Evolutionary conservation across 192 early-diverging fungal genomes (phyloP), one percentile per base, ranked within the genome.

Genomic region (Chytriomyces sp.): DNA sequence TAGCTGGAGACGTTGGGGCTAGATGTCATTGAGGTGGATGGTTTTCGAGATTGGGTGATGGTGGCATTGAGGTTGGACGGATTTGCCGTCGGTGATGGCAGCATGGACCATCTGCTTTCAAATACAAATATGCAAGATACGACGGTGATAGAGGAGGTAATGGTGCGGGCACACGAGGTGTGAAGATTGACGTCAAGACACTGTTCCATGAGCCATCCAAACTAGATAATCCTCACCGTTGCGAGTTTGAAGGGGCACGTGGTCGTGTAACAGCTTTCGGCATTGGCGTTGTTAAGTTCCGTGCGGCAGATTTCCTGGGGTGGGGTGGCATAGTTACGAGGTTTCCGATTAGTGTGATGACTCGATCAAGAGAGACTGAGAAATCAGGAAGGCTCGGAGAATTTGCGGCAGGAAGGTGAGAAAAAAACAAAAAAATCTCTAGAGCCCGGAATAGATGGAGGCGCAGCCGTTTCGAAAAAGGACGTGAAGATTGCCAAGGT

Each of bases 41-140:
- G 28, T 3, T 58, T 10, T 28, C 12, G 12, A 22, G 56, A 58
- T 31, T 17, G 56, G 28, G 56, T 58, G n/a, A 58, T 28, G 0
- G n/a, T 58, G 56, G 14, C 31, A 14, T 17, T 25, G 1, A 58
- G 56, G 56, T 31, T 58, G 14, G 25, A 28, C 1, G 56, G 12
- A 14, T 14, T 58, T 28, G 56, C 14, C 0, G 56, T 28, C 1
- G 65, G 10, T 3, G 31, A 39, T 25, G 30, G 65, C 19, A 28
- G 39, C n/a, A 53, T 52, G 26, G 65, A 30, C 65, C 65, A 68
- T 68, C 65, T 68, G 36, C 17, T 12, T 22, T 62, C 19, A 22
- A 7, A 36, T 25, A 31, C 28, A 17, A 31, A 28, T 28, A 58
- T 58, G 12, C 12, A 58, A 25, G n/a, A 58, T 58, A 28, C 12